Percentiles rank a stretch among this genome's conserved stretches.
Evolutionary conservation across 2,329 filamentous ascomycete genomes (phyloP).

Genomic region (Elsinoe necatrix): DNA sequence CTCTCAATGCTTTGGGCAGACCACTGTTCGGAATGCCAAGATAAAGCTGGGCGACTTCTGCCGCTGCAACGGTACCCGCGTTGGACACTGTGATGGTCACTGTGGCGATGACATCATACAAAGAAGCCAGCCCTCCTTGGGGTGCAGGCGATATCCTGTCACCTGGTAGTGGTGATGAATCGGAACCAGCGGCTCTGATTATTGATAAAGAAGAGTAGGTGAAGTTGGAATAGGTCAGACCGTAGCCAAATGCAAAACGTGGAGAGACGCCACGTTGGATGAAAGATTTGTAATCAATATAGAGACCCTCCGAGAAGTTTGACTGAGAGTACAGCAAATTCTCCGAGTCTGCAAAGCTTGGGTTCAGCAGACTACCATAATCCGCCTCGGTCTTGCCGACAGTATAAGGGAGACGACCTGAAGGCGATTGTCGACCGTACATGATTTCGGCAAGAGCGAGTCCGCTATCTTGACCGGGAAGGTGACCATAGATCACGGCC

Average conservation of each 20-base stretch:
- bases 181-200: slow-evolving; percentile 24
- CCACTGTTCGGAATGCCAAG: slow-evolving; percentile 24
- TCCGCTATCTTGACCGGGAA: slow-evolving; percentile 57
- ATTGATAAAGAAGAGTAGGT: slow-evolving; percentile 27
- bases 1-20: slow-evolving; percentile 26
- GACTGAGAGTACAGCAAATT: slow-evolving; percentile 18
- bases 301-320: slow-evolving; percentile 30
- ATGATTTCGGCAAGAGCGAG: slow-evolving; percentile 47
- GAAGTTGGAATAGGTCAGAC: slow-evolving; percentile 32
- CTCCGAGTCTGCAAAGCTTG: slow-evolving; percentile 18
- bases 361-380: slow-evolving; percentile 41
- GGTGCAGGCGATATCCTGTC: slow-evolving; percentile 23
- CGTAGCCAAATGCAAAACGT: slow-evolving; percentile 31
- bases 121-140: slow-evolving; percentile 25
- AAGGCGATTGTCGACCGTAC: slow-evolving; percentile 50
- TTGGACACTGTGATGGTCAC: slow-evolving; percentile 45
- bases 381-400: slow-evolving; percentile 49
- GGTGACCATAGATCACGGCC: slow-evolving; percentile 54
- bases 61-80: slow-evolving; percentile 40
- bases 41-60: slow-evolving; percentile 47
- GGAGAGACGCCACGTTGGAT: slow-evolving; percentile 26
- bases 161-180: slow-evolving; percentile 15
- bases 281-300: slow-evolving; percentile 32
- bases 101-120: slow-evolving; percentile 44
- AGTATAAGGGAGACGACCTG: slow-evolving; percentile 54